Evolutionary conservation across 495 filamentous ascomycete species (phyloP).

Genomic region (Penicillium arizonense): DNA sequence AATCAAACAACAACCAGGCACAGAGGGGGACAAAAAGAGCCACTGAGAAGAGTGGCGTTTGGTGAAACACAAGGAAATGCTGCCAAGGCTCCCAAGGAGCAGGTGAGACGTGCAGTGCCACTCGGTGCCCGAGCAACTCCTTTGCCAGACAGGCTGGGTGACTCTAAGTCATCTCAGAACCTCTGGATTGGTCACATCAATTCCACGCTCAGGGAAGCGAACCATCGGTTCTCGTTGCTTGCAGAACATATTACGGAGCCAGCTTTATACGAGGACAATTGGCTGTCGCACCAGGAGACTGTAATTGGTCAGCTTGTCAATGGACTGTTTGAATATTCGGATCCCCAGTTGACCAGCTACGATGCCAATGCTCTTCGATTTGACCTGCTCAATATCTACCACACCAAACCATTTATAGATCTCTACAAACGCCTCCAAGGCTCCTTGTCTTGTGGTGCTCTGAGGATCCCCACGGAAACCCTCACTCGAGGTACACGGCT

Average conservation of each 20-base stretch:
- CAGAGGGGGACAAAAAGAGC: not conserved
- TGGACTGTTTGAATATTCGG: slow-evolving; percentile 44
- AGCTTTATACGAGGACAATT: slow-evolving; percentile 63
- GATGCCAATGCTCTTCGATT: slow-evolving; percentile 38
- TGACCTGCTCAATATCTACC: slow-evolving; percentile 54
- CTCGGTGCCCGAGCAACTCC: no score
- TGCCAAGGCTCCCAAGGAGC: no score
- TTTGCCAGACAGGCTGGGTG: not conserved
- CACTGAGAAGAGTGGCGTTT: slow-evolving; percentile 6
- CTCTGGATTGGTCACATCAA: slow-evolving; percentile 8
- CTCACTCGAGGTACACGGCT: slow-evolving; percentile 45
- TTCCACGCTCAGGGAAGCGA: slow-evolving; percentile 16
- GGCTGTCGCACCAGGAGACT: slow-evolving; percentile 63
- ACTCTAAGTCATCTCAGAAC: slow-evolving; percentile 23
- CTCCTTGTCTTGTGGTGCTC: slow-evolving; percentile 60
- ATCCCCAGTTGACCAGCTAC: slow-evolving; percentile 9
- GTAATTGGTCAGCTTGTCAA: slow-evolving; percentile 62
- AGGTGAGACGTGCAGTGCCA: no score
- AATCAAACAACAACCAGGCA: not conserved
- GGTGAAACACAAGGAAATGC: slow-evolving; percentile 12
- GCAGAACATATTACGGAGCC: slow-evolving; percentile 53
- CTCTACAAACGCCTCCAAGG: slow-evolving; percentile 62
- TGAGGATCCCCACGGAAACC: slow-evolving; percentile 54
- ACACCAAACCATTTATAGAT: slow-evolving; percentile 47
- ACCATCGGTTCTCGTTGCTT: slow-evolving; percentile 51